Conservation (phyloP, 140 eudicot species). For the Senecio squalidus region DNA sequence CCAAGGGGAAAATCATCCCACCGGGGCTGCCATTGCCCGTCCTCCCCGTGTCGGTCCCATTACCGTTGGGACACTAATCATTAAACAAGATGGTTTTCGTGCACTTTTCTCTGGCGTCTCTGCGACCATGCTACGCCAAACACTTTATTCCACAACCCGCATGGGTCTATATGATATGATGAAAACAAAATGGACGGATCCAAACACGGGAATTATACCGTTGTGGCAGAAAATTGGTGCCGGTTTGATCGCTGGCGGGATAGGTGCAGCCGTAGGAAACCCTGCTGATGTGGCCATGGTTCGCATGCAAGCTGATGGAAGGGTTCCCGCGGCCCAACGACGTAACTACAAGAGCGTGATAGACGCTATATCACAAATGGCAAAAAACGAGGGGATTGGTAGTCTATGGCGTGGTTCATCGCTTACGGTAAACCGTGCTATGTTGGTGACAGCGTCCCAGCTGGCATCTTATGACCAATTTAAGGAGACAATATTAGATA, state of each 20-base stretch:
- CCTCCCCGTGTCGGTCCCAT: slow-evolving; percentile 52
- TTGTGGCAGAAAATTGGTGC: slow-evolving; percentile 52
- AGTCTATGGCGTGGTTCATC: slow-evolving; percentile 89
- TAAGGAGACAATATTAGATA: slow-evolving; percentile 53
- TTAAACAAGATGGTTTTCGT: slow-evolving; percentile 48
- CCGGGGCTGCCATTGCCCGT: not conserved
- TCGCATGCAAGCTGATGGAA: slow-evolving; percentile 91
- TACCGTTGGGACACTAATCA: slow-evolving; percentile 41
- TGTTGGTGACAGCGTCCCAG: slow-evolving; percentile 87
- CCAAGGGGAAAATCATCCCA: slow-evolving; percentile 44
- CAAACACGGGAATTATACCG: slow-evolving; percentile 47
- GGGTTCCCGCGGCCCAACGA: slow-evolving; percentile 69
- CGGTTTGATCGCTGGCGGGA: slow-evolving; percentile 71
- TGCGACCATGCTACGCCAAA: slow-evolving; percentile 84
- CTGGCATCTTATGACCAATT: slow-evolving; percentile 80
- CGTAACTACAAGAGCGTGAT: slow-evolving; percentile 69
- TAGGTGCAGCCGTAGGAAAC: slow-evolving; percentile 90
- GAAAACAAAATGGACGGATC: slow-evolving; percentile 72
- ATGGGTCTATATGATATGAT: slow-evolving; percentile 78
- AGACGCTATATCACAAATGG: slow-evolving; percentile 66
- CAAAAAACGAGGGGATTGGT: slow-evolving; percentile 52
- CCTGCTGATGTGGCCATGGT: slow-evolving; percentile 98
- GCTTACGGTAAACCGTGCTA: slow-evolving; percentile 95
- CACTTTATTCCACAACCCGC: slow-evolving; percentile 77
- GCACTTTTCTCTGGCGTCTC: slow-evolving; percentile 87